A percentile compares a stretch with the other conserved stretches of the same genome.
phyloP scores from a whole-genome alignment of 176 grass and related monocot species.

The Aegilops speltoides region DNA sequence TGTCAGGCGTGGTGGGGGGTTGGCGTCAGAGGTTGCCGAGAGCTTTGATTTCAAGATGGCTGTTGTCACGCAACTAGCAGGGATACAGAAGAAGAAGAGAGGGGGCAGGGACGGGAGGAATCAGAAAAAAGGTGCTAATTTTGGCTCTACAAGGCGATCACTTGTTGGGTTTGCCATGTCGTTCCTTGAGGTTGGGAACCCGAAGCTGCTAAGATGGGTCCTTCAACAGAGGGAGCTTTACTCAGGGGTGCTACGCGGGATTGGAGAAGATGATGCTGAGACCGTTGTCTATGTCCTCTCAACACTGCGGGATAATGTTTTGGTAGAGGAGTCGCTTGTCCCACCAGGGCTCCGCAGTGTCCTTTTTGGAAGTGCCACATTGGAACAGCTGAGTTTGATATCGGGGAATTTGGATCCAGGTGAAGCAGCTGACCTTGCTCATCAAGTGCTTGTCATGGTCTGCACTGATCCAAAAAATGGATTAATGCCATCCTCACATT shows the following conservation, averaged over 20 bases:
- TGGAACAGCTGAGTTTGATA: constrained; percentile 79
- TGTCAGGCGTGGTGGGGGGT: constrained; percentile 56
- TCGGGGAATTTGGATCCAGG: constrained; percentile 68
- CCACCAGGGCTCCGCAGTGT: constrained; percentile 86
- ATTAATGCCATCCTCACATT: constrained; percentile 66
- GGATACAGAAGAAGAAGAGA: constrained; percentile 70
- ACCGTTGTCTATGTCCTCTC: constrained; percentile 60
- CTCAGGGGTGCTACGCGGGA: constrained; percentile 68
- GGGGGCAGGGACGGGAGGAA: constrained; percentile 30
- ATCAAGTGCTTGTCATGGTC: constrained; percentile 80
- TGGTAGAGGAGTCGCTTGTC: constrained; percentile 69
- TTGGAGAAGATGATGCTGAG: constrained; percentile 68
- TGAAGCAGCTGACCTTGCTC: constrained; percentile 56
- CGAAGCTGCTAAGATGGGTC: constrained; percentile 78
- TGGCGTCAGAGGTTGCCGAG: constrained; percentile 73
- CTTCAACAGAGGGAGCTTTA: constrained; percentile 90
- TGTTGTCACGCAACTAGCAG: constrained; percentile 53
- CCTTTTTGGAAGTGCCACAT: constrained; percentile 83
- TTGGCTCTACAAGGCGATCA: constrained; percentile 47
- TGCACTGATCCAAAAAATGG: constrained; percentile 92
- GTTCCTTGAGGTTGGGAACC: constrained; percentile 77
- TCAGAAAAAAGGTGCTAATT: constrained; percentile 21
- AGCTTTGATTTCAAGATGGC: constrained; percentile 82
- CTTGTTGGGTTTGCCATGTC: constrained; percentile 90
- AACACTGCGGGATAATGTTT: constrained; percentile 63